These are phyloP conservation scores for Xylariomycetidae sp. DNA, from an alignment of 2,329 filamentous ascomycete genomes.

Conservation along the genomic window DNA sequence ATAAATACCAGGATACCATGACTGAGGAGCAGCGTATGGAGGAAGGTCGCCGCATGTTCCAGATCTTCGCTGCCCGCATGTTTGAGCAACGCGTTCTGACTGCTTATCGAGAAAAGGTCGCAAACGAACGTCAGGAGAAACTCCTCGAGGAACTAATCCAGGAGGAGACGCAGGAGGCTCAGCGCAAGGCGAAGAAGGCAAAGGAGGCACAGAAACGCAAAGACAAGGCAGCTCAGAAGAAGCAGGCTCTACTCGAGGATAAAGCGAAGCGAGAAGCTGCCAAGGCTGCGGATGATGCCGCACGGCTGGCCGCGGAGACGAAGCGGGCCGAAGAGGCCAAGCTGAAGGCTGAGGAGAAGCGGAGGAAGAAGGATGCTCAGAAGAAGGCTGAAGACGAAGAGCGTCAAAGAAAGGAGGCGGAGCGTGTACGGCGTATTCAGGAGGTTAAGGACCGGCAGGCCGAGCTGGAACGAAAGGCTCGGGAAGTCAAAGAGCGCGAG, in stretches of 20 bases:
- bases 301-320: conserved; percentile 69
- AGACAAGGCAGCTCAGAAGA: conserved; percentile 86
- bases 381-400: conserved; percentile 90
- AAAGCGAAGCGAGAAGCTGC: conserved; percentile 84
- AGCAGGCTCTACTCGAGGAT: conserved; percentile 84
- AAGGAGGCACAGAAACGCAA: conserved; percentile 94
- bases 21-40: conserved; percentile 99
- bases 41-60: conserved; percentile 96
- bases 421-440: conserved; percentile 71
- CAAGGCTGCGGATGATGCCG: conserved; percentile 80
- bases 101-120: conserved; percentile 97
- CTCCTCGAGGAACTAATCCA: conserved; percentile 88
- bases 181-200: conserved; percentile 87
- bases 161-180: conserved; percentile 69
- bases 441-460: conserved; percentile 84
- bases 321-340: conserved; percentile 77
- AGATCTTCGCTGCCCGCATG: conserved; percentile 98
- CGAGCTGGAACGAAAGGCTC: conserved; percentile 78
- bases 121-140: conserved; percentile 83
- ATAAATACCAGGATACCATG: conserved; percentile 76
- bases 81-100: conserved; percentile 96
- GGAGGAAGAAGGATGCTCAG: conserved; percentile 85
- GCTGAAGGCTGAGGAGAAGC: conserved; percentile 80
- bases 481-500: conserved; percentile 73
- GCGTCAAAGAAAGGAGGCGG: conserved; percentile 75